phyloP scores from a whole-genome alignment of 495 filamentous ascomycete species.

The Cercophora sp. region DNA sequence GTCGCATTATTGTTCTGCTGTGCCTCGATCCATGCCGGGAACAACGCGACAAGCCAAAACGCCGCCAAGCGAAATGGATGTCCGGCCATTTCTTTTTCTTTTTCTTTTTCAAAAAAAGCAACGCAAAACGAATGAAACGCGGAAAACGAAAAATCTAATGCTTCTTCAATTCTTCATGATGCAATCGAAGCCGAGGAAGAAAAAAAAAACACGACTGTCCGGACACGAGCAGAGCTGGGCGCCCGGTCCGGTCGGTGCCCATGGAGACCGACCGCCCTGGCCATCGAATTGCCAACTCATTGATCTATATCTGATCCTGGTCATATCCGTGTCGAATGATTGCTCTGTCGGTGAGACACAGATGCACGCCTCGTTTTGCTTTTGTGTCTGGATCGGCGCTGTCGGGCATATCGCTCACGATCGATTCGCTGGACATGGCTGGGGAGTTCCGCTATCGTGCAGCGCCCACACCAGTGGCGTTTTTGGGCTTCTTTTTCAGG shows the following conservation, averaged over 20 bases:
- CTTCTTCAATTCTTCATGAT: not conserved
- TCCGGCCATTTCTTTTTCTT: not conserved
- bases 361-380: slow-evolving; percentile 2
- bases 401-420: not conserved
- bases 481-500: too few relatives aligned
- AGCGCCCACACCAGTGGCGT: slow-evolving; percentile 1
- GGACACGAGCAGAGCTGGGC: not conserved
- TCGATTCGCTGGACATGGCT: too few relatives aligned
- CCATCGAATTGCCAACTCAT: slow-evolving; percentile 1
- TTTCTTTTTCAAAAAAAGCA: too few relatives aligned
- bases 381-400: not conserved
- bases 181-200: not conserved
- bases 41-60: not conserved
- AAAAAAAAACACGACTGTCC: not conserved
- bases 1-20: not conserved
- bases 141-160: not conserved
- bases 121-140: not conserved
- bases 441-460: not conserved
- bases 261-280: not conserved
- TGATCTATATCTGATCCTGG: not conserved
- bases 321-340: too few relatives aligned
- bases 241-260: not conserved
- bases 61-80: not conserved
- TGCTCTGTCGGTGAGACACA: not conserved
- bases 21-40: not conserved